Base-by-base conservation (phyloP, 495 filamentous ascomycete genomes). In the Trichoderma gamsii region DNA sequence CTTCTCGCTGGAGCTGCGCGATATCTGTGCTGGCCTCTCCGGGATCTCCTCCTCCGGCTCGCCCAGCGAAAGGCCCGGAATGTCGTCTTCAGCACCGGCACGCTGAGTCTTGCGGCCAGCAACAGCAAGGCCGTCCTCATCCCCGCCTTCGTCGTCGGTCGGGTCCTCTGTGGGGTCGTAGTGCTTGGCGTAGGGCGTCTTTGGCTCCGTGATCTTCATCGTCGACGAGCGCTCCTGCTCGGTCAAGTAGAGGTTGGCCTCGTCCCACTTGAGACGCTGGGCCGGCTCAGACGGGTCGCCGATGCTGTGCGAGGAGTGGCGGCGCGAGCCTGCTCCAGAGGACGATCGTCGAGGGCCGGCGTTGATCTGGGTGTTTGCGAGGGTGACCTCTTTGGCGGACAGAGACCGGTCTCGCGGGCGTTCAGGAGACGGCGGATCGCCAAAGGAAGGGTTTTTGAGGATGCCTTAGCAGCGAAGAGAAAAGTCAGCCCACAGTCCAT, bases 121-220 rank as follows among this genome's bases (percentile, higher is more conserved):
- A 79, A 71, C 51, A 67, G 66, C 29, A 4, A 85, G 75, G 23
- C 90, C 70, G 9, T 84, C 85, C 69, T 84, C 76, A 0, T 83
- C 84, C 32, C 1, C 66, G 18, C 29, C 90, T 75, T 96, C 89
- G 46, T 87, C 90, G 66, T 89, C 90, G 21, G 82, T 84, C 43
- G 92, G 90, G 69, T 98, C 95, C 73, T 97, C 90, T 41, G 85
- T 73, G 18, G 93, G 92, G 73, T 99, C 92, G 73, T 97, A 97
- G 70, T 90, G 90, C 72, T 87, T 89, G 18, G 92, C 95, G 71
- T 92, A 99, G 0, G 95, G 95, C 21, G 95, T 99, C 84, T 99
- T 99, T 64, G 95, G 95, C 80, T 99, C 95, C 71, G 91, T 88
- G 73, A 99, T 98, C 83, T 98, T 98, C 96, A 98, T 98, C 61